Evolutionary conservation across 768 basidiomycete species (phyloP), one percentile per base, ranked within the genome.

Genomic region (Boletales sp.): DNA sequence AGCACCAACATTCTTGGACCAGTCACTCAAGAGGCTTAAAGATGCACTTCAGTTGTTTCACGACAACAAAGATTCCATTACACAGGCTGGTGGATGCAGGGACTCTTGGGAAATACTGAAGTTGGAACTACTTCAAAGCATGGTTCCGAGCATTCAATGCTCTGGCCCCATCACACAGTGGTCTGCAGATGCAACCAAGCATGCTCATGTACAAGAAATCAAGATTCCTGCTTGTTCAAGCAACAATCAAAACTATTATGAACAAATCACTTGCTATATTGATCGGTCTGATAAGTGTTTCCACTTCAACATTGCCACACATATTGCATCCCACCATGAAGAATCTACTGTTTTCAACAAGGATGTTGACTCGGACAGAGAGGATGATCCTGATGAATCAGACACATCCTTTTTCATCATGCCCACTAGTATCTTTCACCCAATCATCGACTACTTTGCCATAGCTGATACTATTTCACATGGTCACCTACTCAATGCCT

Each of bases 1-100:
- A 36, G 71, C 69, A 48, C 61, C 64, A 0, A 8, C 58, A 2
- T 74, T 75, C 45, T 58, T 66, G 0, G 48, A 54, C 1, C 38
- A 53, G n/a, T 70, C 68, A 1, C 64, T 76, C 0, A 18, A 37
- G 0, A 31, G 43, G 5, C 45, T 79, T 0, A 43, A 63, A 0
- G 43, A 57, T 0, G 62, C 69, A 0, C 61, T 74, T 1, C 17
- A 51, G 2, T 15, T n/a, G 2, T 78, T 76, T 52, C 74, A 77
- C 52, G 32, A 43, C 1, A 56, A 72, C 55, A 74, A 74, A 41
- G 24, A 52, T 14, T 54, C 69, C 8, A 72, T 75, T 44, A 47
- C 74, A 3, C 21, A 43, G 13, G n/a, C 29, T 18, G 42, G 42
- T n/a, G n/a, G n/a, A n/a, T n/a, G n/a, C n/a, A n/a, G n/a, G n/a